phyloP scores from a whole-genome alignment of 1,284 basidiomycete species.

The Ceraceosorus guamensis region DNA sequence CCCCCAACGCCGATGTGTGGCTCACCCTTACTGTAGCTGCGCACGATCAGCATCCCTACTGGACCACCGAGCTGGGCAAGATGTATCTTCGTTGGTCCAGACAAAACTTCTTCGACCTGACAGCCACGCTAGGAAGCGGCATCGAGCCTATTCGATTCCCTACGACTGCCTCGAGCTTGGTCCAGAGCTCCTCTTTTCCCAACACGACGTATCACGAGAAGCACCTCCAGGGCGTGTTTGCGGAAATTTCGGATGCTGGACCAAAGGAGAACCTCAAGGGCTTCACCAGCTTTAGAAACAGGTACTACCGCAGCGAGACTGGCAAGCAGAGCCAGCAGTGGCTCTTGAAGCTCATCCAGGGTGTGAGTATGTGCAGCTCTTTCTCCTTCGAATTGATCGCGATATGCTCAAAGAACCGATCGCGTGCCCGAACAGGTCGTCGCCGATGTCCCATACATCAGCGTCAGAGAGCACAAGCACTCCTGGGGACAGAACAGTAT shows the following conservation, averaged over 20 bases:
- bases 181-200: slow-evolving; percentile 16
- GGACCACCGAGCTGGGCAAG: slow-evolving; percentile 38
- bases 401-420: too few species aligned
- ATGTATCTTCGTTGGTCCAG: slow-evolving; percentile 24
- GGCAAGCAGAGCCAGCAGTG: slow-evolving; percentile 70
- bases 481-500: slow-evolving; percentile 88
- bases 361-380: neutral
- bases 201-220: slow-evolving; percentile 12
- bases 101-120: slow-evolving; percentile 38
- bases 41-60: slow-evolving; percentile 19
- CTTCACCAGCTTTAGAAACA: slow-evolving; percentile 53
- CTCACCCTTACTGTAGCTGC: too few species aligned
- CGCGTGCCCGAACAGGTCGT: neutral
- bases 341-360: slow-evolving; percentile 53
- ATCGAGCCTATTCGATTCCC: neutral
- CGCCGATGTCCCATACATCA: slow-evolving; percentile 51
- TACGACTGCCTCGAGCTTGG: slow-evolving; percentile 7
- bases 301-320: slow-evolving; percentile 58
- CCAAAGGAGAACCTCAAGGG: slow-evolving; percentile 44
- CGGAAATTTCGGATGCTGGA: slow-evolving; percentile 23
- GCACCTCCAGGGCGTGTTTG: slow-evolving; percentile 22
- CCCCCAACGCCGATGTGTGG: too few species aligned
- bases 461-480: slow-evolving; percentile 72
- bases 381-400: too few species aligned
- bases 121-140: slow-evolving; percentile 20